Conservation (phyloP, 129 eudicot genomes). For the Heracleum sosnowskyi region DNA sequence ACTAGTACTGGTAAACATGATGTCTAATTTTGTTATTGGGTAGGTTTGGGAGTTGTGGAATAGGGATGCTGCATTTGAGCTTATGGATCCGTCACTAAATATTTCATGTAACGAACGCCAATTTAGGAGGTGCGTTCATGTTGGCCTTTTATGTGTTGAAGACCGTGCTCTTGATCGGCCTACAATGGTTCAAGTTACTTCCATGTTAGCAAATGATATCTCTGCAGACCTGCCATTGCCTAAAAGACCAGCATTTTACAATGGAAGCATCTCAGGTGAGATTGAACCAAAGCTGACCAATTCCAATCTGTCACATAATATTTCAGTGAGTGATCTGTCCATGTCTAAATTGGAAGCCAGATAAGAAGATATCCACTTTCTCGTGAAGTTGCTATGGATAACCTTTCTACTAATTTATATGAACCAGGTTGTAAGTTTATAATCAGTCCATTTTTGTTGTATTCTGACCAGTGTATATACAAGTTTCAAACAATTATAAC, state of each 20-base stretch:
- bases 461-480: neutral
- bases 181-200: neutral
- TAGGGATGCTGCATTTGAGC: neutral
- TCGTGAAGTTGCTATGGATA: neutral
- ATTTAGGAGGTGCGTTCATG: slow-evolving; percentile 19
- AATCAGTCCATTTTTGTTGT: neutral
- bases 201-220: neutral
- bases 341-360: neutral
- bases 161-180: slow-evolving; percentile 24
- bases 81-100: slow-evolving; percentile 21
- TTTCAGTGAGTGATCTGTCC: neutral
- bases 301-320: neutral
- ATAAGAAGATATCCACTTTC: neutral
- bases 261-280: neutral
- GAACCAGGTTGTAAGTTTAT: too few relatives aligned
- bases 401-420: too few relatives aligned
- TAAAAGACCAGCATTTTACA: neutral
- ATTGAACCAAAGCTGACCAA: neutral
- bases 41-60: slow-evolving; percentile 35
- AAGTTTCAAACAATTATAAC: too few relatives aligned
- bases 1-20: neutral
- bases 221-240: neutral
- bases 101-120: slow-evolving; percentile 9
- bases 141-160: slow-evolving; percentile 30
- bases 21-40: neutral